Conservation (phyloP, 768 basidiomycete species). For the Russula virescens region DNA sequence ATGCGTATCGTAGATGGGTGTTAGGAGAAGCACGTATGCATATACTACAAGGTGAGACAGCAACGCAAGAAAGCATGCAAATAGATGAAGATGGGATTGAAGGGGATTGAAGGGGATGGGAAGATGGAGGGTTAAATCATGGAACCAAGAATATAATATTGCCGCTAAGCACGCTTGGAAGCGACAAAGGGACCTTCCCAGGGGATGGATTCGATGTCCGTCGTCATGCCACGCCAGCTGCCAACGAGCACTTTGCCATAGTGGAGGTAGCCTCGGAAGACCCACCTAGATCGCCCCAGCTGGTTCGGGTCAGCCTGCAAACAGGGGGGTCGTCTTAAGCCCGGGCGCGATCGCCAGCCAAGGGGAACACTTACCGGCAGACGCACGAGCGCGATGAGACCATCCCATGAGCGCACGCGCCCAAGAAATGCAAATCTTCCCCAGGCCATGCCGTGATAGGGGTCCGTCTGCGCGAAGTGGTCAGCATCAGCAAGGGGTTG, state of each 20-base stretch:
- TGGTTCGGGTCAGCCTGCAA: slow-evolving; percentile 16
- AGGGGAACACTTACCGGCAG: slow-evolving; percentile 24
- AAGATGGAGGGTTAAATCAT: not conserved
- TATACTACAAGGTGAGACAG: slow-evolving; percentile 15
- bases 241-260: slow-evolving; percentile 64
- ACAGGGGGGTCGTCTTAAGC: not conserved
- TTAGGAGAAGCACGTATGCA: not conserved
- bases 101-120: not conserved
- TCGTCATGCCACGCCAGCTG: slow-evolving; percentile 55
- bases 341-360: not conserved
- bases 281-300: slow-evolving; percentile 28
- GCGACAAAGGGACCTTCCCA: slow-evolving; percentile 64
- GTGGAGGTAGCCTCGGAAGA: slow-evolving; percentile 69
- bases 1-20: slow-evolving; percentile 6
- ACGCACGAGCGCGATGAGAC: slow-evolving; percentile 35
- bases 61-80: slow-evolving; percentile 3
- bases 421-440: slow-evolving; percentile 33
- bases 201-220: slow-evolving; percentile 40
- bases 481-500: not conserved
- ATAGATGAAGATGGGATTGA: not conserved
- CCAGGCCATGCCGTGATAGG: slow-evolving; percentile 35
- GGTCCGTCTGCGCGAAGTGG: slow-evolving; percentile 41
- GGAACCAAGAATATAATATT: slow-evolving; percentile 5
- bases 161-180: slow-evolving; percentile 36
- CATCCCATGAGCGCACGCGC: slow-evolving; percentile 35